phyloP scores from a whole-genome alignment of 2,329 filamentous ascomycete species.

The Chaetomium strumarium region DNA sequence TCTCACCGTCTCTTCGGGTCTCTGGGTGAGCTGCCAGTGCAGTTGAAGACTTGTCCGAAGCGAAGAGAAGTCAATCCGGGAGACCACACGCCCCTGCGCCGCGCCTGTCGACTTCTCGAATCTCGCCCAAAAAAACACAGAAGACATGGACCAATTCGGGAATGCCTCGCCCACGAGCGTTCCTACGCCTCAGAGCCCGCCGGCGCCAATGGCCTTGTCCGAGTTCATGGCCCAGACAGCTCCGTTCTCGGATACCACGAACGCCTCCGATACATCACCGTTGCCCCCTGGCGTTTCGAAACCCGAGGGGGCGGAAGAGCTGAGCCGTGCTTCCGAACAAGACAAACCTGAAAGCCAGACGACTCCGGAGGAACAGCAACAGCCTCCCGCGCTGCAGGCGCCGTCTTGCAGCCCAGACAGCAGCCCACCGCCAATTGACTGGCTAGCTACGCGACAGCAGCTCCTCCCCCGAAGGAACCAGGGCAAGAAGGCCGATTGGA shows the following conservation, averaged over 20 bases:
- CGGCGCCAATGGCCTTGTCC: conserved; percentile 22
- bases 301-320: background rate
- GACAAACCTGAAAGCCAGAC: background rate
- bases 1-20: background rate
- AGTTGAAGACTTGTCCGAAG: background rate
- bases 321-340: background rate
- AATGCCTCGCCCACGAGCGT: conserved; percentile 9
- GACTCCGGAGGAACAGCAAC: background rate
- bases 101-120: background rate
- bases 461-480: conserved; percentile 22
- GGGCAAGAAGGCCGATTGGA: conserved; percentile 25
- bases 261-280: conserved; percentile 12
- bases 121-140: background rate
- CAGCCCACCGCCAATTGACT: conserved; percentile 15
- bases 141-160: conserved; percentile 13
- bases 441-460: conserved; percentile 22
- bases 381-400: background rate
- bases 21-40: background rate
- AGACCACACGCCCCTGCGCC: background rate
- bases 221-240: conserved; percentile 22
- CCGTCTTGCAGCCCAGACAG: background rate
- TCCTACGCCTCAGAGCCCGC: conserved; percentile 14
- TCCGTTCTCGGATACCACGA: conserved; percentile 15
- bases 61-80: background rate
- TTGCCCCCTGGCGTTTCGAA: conserved; percentile 4